A percentile compares a stretch with the other conserved stretches of the same genome.
Evolutionary conservation across 305 asterid species (phyloP).

Genomic region (Rubia peregrina): DNA sequence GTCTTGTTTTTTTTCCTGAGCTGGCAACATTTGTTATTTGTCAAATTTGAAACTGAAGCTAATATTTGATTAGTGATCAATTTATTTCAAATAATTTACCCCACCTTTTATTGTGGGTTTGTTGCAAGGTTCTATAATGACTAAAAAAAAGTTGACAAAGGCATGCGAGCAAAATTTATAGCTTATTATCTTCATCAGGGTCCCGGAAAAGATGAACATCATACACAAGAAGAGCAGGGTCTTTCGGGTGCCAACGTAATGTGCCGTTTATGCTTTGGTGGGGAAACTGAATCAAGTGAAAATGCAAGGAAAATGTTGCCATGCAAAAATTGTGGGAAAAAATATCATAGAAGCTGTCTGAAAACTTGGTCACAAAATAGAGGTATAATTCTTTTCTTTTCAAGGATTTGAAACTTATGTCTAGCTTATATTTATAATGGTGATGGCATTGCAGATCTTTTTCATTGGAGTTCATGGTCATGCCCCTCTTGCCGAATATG

Average conservation of each 20-base stretch:
- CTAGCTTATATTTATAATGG: constrained; percentile 17
- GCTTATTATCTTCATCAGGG: constrained; percentile 32
- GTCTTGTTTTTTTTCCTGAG: neutral
- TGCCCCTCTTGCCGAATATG: constrained; percentile 95
- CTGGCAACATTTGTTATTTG: neutral
- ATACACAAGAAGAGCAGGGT: constrained; percentile 65
- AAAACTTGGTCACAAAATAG: constrained; percentile 87
- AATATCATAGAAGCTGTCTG: constrained; percentile 83
- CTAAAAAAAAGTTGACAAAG: neutral
- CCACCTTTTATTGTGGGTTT: neutral
- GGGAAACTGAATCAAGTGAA: constrained; percentile 87
- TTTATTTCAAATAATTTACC: neutral
- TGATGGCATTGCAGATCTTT: constrained; percentile 57
- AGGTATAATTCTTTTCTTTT: constrained; percentile 40
- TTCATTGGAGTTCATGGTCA: constrained; percentile 97
- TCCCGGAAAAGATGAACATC: constrained; percentile 30
- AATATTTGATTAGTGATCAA: neutral
- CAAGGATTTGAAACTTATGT: constrained; percentile 8
- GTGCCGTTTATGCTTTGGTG: constrained; percentile 88
- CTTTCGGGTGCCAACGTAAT: constrained; percentile 59
- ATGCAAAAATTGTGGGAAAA: constrained; percentile 82
- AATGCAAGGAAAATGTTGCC: constrained; percentile 82
- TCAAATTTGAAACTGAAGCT: neutral
- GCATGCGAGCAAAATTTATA: neutral
- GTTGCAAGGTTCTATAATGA: neutral